Evolutionary conservation across 202 grass and related monocot genomes (phyloP).

Genomic region (Carex sylvatica): DNA sequence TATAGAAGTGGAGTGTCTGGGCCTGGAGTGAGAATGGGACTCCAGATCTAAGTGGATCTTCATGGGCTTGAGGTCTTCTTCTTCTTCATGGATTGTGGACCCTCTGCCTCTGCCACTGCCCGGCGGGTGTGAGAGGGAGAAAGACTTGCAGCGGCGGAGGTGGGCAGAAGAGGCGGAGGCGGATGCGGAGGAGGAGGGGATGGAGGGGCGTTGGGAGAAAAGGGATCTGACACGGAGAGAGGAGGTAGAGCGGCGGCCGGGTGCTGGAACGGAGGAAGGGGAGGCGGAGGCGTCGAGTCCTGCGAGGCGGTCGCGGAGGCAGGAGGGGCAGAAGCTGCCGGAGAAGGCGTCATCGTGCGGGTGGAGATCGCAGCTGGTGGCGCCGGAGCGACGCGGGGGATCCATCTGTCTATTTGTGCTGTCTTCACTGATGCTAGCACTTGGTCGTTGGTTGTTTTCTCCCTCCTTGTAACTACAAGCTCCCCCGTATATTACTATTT

Average conservation of each 20-base stretch:
- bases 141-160: slow-evolving; percentile 96
- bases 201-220: neutral
- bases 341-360: slow-evolving; percentile 18
- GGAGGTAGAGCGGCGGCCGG: slow-evolving; percentile 84
- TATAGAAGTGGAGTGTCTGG: too few relatives aligned
- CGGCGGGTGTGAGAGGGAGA: slow-evolving; percentile 41
- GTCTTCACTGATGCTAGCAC: too few relatives aligned
- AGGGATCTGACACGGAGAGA: slow-evolving; percentile 2
- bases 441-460: too few relatives aligned
- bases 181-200: neutral
- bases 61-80: slow-evolving; percentile 10
- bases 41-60: slow-evolving; percentile 60
- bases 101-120: neutral
- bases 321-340: slow-evolving; percentile 22
- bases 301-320: slow-evolving; percentile 55
- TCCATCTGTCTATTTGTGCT: slow-evolving; percentile 7
- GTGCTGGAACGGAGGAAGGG: slow-evolving; percentile 32
- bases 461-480: too few relatives aligned
- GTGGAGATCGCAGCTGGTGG: slow-evolving; percentile 19
- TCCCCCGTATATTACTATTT: too few relatives aligned
- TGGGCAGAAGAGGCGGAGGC: slow-evolving; percentile 2
- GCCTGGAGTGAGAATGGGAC: slow-evolving; percentile 21
- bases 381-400: slow-evolving; percentile 19
- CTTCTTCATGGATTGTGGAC: neutral
- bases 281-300: slow-evolving; percentile 39